Percentiles rank a stretch among this genome's conserved stretches.
These are phyloP conservation scores for Annulohypoxylon maeteangense DNA, from an alignment of 495 filamentous ascomycete species.

Conservation along the genomic window DNA sequence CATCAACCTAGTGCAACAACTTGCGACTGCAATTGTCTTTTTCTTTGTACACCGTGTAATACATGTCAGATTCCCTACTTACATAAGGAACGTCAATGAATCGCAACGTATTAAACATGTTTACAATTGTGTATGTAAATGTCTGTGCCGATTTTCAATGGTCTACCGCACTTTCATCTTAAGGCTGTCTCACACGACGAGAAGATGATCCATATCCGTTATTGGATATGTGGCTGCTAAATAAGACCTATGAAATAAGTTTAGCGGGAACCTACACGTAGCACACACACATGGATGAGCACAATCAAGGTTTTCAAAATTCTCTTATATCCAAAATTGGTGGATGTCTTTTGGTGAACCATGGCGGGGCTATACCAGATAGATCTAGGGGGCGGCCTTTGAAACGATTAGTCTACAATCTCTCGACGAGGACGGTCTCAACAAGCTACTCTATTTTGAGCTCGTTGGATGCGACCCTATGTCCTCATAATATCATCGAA, in stretches of 20 bases:
- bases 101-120: background rate
- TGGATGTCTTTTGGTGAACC: background rate
- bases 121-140: background rate
- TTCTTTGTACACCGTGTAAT: background rate
- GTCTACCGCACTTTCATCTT: background rate
- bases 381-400: background rate
- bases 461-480: slow-evolving; percentile 14
- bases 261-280: background rate
- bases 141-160: background rate
- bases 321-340: background rate
- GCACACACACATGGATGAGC: background rate
- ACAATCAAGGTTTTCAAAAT: slow-evolving; percentile 6
- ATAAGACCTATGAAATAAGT: background rate
- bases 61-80: background rate
- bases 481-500: slow-evolving; percentile 16
- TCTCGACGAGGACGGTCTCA: background rate
- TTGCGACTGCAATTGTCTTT: background rate
- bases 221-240: background rate
- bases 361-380: background rate
- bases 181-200: slow-evolving; percentile 11
- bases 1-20: background rate
- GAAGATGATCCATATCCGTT: slow-evolving; percentile 6
- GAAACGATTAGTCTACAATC: background rate
- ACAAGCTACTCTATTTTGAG: slow-evolving; percentile 9
- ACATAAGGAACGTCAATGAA: background rate